These are phyloP conservation scores for Astragalus membranaceus DNA, from an alignment of 306 rosid genomes.

Conservation along the genomic window DNA sequence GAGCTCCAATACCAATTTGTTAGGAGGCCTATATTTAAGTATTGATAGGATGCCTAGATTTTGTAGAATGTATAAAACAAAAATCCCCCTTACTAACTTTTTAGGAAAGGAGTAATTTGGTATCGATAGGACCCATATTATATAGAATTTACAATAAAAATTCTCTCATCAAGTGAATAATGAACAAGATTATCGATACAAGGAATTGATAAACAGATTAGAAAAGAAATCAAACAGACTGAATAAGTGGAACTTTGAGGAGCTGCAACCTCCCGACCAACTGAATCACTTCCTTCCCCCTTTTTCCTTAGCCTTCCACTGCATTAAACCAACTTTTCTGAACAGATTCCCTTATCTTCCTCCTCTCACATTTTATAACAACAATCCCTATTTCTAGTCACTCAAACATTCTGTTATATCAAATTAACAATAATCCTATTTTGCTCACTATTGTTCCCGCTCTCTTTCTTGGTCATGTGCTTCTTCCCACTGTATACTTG, in stretches of 20 bases:
- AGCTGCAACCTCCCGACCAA: not conserved
- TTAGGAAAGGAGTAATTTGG: not conserved
- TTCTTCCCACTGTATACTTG: not conserved
- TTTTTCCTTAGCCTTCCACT: not conserved
- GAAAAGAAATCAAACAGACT: not conserved
- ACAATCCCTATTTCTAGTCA: not conserved
- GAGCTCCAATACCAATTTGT: not conserved
- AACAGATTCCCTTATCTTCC: not conserved
- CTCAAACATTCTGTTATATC: not conserved
- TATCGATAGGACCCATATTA: not conserved
- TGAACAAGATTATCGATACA: not conserved
- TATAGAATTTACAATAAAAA: not conserved
- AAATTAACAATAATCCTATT: not conserved
- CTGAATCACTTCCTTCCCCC: not conserved
- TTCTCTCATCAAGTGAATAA: not conserved
- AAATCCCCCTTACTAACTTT: not conserved
- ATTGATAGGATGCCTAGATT: not conserved
- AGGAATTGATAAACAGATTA: not conserved
- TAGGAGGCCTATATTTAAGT: not conserved
- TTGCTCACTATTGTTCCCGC: not conserved
- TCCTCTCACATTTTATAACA: not conserved
- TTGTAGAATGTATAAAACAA: not conserved
- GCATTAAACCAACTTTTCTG: not conserved
- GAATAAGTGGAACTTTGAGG: not conserved
- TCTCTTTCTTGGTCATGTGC: not conserved